Conservation (phyloP, 148 eudicot genomes). For the Polygonum aviculare region DNA sequence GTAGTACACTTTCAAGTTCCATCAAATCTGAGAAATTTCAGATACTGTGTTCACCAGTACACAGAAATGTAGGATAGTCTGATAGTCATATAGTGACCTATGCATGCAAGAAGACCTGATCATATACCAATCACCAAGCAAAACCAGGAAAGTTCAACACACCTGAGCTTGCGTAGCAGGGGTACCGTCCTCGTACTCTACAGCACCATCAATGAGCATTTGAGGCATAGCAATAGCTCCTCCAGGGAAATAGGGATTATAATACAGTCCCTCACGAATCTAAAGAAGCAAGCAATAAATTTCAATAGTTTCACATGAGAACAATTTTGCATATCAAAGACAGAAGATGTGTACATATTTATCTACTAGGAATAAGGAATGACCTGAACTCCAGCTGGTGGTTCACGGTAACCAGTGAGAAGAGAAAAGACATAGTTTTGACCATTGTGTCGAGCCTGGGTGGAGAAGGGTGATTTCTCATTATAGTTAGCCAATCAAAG, state of each 20-base stretch:
- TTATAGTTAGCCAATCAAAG: neutral
- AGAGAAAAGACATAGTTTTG: slow-evolving; percentile 78
- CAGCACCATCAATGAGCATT: slow-evolving; percentile 94
- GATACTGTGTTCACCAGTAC: neutral
- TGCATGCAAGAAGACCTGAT: neutral
- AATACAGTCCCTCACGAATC: slow-evolving; percentile 92
- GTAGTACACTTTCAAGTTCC: neutral
- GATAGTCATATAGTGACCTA: neutral
- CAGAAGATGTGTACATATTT: neutral
- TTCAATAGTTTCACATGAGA: neutral
- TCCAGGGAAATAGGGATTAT: slow-evolving; percentile 97
- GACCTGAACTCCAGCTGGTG: slow-evolving; percentile 85
- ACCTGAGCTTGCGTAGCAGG: slow-evolving; percentile 98
- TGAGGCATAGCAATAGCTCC: slow-evolving; percentile 99
- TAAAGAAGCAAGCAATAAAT: slow-evolving; percentile 13
- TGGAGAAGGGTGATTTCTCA: neutral
- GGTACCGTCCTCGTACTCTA: slow-evolving; percentile 94
- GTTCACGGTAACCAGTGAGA: slow-evolving; percentile 78
- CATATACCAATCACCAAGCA: neutral
- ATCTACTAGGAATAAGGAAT: neutral
- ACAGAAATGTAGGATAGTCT: neutral
- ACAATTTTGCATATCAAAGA: neutral
- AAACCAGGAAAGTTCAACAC: neutral
- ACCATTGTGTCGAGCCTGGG: slow-evolving; percentile 89
- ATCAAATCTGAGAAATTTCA: neutral